Evolutionary conservation across 176 grass and related monocot species (phyloP).

Genomic region (Paspalum vaginatum): DNA sequence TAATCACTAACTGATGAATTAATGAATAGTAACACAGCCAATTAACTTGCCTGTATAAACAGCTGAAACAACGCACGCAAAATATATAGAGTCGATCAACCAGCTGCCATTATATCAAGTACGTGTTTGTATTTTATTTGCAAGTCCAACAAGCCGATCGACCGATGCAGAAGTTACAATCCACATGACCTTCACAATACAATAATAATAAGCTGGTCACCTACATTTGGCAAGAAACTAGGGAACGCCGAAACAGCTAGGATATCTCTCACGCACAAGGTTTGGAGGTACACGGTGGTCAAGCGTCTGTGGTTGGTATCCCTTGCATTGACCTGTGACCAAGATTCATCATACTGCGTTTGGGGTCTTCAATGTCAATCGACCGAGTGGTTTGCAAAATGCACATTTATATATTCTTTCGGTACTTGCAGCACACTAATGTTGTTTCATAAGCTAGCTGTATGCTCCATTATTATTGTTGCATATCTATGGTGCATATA

Average conservation of each 20-base stretch:
- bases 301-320: constrained; percentile 9
- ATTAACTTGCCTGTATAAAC: neutral
- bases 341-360: neutral
- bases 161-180: neutral
- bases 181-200: neutral
- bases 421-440: neutral
- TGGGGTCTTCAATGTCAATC: neutral
- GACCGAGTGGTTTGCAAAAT: neutral
- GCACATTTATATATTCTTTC: neutral
- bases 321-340: constrained; percentile 11
- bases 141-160: neutral
- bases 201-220: neutral
- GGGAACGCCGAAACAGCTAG: constrained; percentile 5
- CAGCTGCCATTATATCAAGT: neutral
- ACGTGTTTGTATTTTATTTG: neutral
- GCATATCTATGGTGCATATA: neutral
- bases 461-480: constrained; percentile 28
- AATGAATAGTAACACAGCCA: neutral
- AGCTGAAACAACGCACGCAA: too few species aligned
- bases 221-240: constrained; percentile 14
- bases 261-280: constrained; percentile 6
- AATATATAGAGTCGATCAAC: neutral
- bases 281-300: constrained; percentile 33
- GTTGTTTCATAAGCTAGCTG: neutral
- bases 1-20: constrained; percentile 14